Base-by-base conservation (phyloP, 139 green algal species). In the Medakamo hakoo region DNA sequence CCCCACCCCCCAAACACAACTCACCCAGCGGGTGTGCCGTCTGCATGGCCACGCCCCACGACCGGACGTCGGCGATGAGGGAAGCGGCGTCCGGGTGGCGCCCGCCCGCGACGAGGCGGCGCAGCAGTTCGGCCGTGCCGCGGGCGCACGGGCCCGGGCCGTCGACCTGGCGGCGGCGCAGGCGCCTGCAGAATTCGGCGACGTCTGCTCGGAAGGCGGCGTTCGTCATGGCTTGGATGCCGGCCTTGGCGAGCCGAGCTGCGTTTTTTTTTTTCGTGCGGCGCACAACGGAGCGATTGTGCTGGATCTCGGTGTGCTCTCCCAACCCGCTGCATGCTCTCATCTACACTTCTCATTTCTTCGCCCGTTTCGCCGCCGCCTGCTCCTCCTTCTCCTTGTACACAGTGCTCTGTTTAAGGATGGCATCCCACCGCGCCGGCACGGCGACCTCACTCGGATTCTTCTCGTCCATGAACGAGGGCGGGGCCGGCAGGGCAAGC, bases 121-220 rank as follows among this genome's bases (percentile, higher is more conserved):
- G 80, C 76, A 94, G 63, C 27, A 94, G 64, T 65, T 92, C 83
- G 4, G 83, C 83, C 19, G 86, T 92, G 22, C 75, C 70, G 67
- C 84, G 89, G 29, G 80, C 84, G 32, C 76, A 84, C 29, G 71
- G 71, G 49, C 87, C 69, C 0, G 74, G 83, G 22, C 81, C 83
- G 57, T 84, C 65, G 1, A 89, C 71, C 52, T 85, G 76, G 40
- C 80, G 74, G 5, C 78, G 71, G 21, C 73, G 66, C 25, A 90
- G 76, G 58, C 74, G 68, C 14, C 60, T 66, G 71, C 80, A 86
- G 52, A 85, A 89, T 3, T 80, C 78, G n/a, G 88, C 80, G 23
- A 88, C 76, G 2, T 60, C 61, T 9, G 78, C 69, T 27, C 27
- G 57, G 57, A 28, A 31, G 58, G 58, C 26, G 2, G 58, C 26